Evolutionary conservation across 2,329 filamentous ascomycete genomes (phyloP).

Genomic region (Colletotrichum neosansevieriae): DNA sequence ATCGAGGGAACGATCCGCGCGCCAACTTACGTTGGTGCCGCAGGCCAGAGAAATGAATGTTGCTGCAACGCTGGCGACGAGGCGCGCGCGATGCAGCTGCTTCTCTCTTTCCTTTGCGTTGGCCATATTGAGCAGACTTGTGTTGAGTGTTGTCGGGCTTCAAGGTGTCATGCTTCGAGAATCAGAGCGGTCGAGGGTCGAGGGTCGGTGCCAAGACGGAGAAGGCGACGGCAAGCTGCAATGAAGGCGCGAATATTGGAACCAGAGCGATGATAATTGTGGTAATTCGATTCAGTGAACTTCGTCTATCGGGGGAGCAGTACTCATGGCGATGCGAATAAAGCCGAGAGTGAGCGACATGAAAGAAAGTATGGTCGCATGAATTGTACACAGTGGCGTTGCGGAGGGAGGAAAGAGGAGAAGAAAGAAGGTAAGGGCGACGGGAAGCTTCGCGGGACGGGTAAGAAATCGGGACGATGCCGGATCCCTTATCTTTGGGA

Average conservation of each 20-base stretch:
- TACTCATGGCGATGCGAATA: constrained; percentile 27
- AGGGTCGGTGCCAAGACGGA: background rate
- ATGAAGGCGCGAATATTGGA: constrained; percentile 14
- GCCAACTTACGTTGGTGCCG: constrained; percentile 83
- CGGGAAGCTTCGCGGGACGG: constrained; percentile 9
- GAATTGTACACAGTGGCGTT: background rate
- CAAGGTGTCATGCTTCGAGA: constrained; percentile 29
- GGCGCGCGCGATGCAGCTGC: constrained; percentile 71
- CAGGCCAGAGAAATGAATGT: constrained; percentile 89
- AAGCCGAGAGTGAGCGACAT: constrained; percentile 19
- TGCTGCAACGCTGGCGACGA: constrained; percentile 86
- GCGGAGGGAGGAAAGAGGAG: background rate
- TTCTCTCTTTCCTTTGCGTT: constrained; percentile 57
- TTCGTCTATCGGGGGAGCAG: constrained; percentile 31
- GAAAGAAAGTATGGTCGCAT: background rate
- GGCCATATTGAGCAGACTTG: constrained; percentile 21
- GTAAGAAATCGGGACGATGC: constrained; percentile 21
- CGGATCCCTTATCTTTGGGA: constrained; percentile 33
- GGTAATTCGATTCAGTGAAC: constrained; percentile 22
- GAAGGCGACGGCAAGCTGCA: background rate
- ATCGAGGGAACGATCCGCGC: constrained; percentile 2
- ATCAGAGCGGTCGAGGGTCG: background rate
- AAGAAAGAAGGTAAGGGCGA: background rate
- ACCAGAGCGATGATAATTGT: background rate
- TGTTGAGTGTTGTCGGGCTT: background rate